Evolutionary conservation across 2,329 filamentous ascomycete genomes (phyloP).

Genomic region (Clarireedia monteithiana): DNA sequence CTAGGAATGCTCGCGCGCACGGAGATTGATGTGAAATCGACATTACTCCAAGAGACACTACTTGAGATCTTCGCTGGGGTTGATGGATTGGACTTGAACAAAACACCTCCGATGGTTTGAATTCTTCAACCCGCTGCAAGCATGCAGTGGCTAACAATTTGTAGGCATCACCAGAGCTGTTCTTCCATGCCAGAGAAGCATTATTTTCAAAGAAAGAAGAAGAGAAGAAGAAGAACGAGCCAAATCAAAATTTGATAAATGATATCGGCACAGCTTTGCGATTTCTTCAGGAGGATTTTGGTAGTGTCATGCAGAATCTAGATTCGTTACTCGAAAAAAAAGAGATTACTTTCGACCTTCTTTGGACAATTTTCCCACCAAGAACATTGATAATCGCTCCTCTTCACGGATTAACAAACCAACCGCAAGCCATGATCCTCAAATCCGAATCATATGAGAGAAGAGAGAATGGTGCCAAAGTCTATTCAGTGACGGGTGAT

Average conservation of each 20-base stretch:
- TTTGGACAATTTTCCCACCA: slow-evolving; percentile 1
- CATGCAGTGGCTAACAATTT: background rate
- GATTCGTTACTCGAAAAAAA: background rate
- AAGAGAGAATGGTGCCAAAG: background rate
- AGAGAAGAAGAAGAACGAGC: background rate
- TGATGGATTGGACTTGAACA: background rate
- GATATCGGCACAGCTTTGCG: slow-evolving; percentile 1
- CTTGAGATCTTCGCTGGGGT: background rate
- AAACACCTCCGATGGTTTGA: background rate
- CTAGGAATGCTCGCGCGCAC: background rate
- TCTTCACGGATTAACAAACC: background rate
- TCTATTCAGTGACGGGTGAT: background rate
- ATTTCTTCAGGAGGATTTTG: background rate
- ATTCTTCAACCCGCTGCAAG: background rate
- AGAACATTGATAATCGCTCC: background rate
- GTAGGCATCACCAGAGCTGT: background rate
- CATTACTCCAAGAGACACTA: background rate
- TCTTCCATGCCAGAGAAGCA: background rate
- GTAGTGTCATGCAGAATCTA: background rate
- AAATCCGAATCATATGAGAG: background rate
- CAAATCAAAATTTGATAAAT: background rate
- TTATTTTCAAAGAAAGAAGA: background rate
- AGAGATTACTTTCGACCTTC: slow-evolving; percentile 3
- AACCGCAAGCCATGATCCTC: background rate
- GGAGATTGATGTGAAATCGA: slow-evolving; percentile 3